Evolutionary conservation across 441 rosid genomes (phyloP).

Genomic region (Pelargonium fulgidum): DNA sequence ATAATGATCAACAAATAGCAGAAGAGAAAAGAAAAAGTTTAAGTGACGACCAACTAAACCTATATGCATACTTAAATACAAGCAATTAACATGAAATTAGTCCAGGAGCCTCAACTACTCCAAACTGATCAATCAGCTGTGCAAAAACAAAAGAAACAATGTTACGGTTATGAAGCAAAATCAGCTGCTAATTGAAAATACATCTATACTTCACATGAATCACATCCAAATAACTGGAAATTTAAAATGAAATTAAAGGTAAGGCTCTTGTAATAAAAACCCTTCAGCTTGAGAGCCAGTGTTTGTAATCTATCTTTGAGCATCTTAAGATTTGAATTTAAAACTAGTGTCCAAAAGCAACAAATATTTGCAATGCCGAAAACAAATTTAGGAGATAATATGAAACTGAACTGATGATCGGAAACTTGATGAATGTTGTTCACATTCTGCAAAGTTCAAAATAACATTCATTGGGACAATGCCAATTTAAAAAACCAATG

Average conservation of each 20-base stretch:
- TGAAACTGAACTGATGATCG: constrained; percentile 32
- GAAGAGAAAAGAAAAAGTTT: too few species aligned
- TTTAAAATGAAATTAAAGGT: background rate
- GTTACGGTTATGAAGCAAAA: background rate
- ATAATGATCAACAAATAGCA: too few species aligned
- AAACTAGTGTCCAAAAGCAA: too few species aligned
- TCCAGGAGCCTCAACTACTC: constrained; percentile 47
- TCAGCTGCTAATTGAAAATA: constrained; percentile 4
- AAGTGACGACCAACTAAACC: too few species aligned
- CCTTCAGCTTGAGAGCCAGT: background rate
- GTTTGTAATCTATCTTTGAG: background rate
- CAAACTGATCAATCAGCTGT: constrained; percentile 66
- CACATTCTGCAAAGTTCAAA: constrained; percentile 26
- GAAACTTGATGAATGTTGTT: constrained; percentile 70
- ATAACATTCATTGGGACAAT: background rate
- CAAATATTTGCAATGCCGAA: background rate
- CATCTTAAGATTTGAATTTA: background rate
- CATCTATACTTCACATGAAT: background rate
- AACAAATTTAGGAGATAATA: background rate
- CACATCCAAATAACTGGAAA: background rate
- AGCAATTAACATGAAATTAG: constrained; percentile 20
- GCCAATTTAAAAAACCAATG: background rate
- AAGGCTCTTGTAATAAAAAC: background rate
- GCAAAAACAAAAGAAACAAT: constrained; percentile 11
- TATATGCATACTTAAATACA: background rate